Percentiles rank a stretch among this genome's conserved stretches.
Evolutionary conservation across 2,329 filamentous ascomycete genomes (phyloP).

Genomic region (Septoria linicola): DNA sequence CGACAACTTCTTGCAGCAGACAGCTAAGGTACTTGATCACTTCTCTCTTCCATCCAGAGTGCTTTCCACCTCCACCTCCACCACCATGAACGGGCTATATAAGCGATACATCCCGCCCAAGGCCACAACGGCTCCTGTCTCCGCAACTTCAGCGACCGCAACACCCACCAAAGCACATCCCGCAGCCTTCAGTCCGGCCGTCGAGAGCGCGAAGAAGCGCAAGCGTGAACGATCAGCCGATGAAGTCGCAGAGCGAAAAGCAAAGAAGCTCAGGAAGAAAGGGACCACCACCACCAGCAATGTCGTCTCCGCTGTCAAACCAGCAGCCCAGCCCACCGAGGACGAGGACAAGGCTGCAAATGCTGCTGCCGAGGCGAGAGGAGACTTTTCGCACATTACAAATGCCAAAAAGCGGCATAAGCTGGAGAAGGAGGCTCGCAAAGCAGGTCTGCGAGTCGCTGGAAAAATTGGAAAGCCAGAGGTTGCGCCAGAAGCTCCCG

Average conservation of each 20-base stretch:
- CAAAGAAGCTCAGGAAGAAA: conserved; percentile 36
- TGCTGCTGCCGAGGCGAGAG: conserved; percentile 10
- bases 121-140: conserved; percentile 11
- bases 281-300: conserved; percentile 18
- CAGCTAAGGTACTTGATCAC: no score
- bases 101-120: conserved; percentile 49
- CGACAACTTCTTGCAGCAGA: conserved; percentile 1
- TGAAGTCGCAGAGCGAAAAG: conserved; percentile 35
- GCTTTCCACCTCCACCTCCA: not conserved
- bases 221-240: conserved; percentile 36
- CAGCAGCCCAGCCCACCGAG: conserved; percentile 5
- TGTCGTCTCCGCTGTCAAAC: not conserved
- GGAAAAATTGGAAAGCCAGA: conserved; percentile 21
- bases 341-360: conserved; percentile 17
- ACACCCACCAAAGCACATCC: not conserved
- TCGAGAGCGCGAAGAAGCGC: conserved; percentile 34
- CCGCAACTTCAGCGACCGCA: not conserved
- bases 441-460: conserved; percentile 20
- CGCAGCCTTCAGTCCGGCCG: not conserved
- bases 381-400: conserved; percentile 34
- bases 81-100: conserved; percentile 46
- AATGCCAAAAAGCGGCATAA: conserved; percentile 37
- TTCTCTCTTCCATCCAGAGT: not conserved
- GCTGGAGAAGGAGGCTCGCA: conserved; percentile 38
- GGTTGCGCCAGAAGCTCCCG: not conserved